Base-by-base conservation (phyloP, 257 asterid genomes). In the Apocynum venetum region DNA sequence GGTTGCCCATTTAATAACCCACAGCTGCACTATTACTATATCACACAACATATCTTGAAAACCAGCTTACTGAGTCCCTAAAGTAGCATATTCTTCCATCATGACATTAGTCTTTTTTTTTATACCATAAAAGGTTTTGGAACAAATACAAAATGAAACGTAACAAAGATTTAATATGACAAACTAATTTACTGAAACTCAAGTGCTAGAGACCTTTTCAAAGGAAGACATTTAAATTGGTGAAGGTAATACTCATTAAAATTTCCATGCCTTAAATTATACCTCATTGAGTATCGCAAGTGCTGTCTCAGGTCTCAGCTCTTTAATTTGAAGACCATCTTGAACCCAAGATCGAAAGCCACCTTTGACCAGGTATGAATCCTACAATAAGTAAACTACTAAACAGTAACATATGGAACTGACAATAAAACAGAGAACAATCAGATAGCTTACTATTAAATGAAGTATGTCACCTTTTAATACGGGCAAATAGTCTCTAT, bases 341-440 rank as follows among this genome's bases (percentile, higher is more conserved):
- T 85, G 80, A 78, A 81, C 89, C 98, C 98, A 93, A 67, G 97
- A 89, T 59, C 70, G 94, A 85, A 94, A 94, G 80, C 98, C 98
- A 73, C 97, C 98, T 80, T 85, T 85, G 81, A 94, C 90, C 80
- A 87, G 87, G 81, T 92, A 92, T 40, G 98, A 88, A 76, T 78
- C 84, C 98, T 93, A 84, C 77, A 72, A 46, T 78, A 55, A 60
- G 25, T 46, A 74, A 73, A 46, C 55, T 66, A 14, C 56, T 25
- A 43, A 19, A 71, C 43, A 40, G 51, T 46, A 19, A 71, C 35
- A 36, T 36, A n/a, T 64, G 15, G 11, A 65, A 38, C 48, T 15
- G n/a, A 63, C 41, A 19, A n/a, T 9, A n/a, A 61, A 31, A 53
- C 60, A 53, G 15, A 17, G 60, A 53, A 8, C 8, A 61, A 19